Base-by-base conservation (phyloP, 2,329 filamentous ascomycete genomes). In the Stagonosporopsis rhizophila region DNA sequence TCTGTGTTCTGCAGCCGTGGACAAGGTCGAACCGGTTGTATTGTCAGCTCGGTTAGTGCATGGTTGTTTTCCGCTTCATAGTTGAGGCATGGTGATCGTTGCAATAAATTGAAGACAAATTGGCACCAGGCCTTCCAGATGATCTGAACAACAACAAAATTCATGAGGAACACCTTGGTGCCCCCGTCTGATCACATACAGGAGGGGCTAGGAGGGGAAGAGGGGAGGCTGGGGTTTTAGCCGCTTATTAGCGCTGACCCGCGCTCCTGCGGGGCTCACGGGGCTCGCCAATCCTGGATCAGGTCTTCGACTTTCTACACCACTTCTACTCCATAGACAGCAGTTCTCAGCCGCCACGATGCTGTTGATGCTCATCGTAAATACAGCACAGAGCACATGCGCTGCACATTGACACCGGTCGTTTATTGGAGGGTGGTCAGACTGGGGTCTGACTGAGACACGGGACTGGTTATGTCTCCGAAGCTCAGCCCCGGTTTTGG, bases 401-500 rank as follows among this genome's bases (percentile, higher is more conserved):
- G 30, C 14, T 14, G 14, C 14, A 14, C 12, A 32, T 15, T 32
- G 30, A 32, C 15, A 32, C 30, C 14, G 6, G 30, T 15, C 23
- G n/a, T 28, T 8, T 17, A 30, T n/a, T 44, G 40, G 32, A 12
- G 15, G 5, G 6, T 47, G n/a, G 3, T 37, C n/a, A 44, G 19
- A n/a, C 27, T 6, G 17, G n/a, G 7, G 25, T 40, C 17, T 3
- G n/a, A 32, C 22, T 54, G 22, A 56, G 27, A 44, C 41, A 41
- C 28, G 52, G 40, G 34, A 44, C 52, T 12, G 41, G 28, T 2
- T 15, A 32, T 45, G 44, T 44, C 32, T 34, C 45, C 44, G 39
- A 44, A 32, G 20, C 34, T 45, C 52, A 55, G 40, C 45, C 32
- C 37, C 42, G 40, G 44, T 22, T 51, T 47, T 56, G 30, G 53